A percentile compares a stretch with the other conserved stretches of the same genome.
Evolutionary conservation across 495 filamentous ascomycete species (phyloP).

Genomic region (Penicillium antarcticum): DNA sequence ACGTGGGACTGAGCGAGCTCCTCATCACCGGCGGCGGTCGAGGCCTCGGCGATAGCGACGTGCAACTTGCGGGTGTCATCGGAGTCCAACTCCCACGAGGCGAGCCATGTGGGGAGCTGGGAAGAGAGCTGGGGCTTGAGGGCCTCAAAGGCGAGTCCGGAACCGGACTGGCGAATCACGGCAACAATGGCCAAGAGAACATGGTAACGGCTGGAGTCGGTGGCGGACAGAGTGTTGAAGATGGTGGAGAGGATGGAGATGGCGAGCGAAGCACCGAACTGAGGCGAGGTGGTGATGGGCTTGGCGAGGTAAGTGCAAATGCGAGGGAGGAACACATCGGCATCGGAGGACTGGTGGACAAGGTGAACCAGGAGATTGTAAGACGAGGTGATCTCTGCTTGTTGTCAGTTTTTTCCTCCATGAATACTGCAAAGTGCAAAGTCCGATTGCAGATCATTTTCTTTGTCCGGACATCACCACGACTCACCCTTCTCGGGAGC

Average conservation of each 20-base stretch:
- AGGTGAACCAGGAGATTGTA: slow-evolving; percentile 97
- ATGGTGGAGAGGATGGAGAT: slow-evolving; percentile 87
- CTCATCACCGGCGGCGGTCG: slow-evolving; percentile 70
- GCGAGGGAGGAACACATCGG: slow-evolving; percentile 77
- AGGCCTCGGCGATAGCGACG: slow-evolving; percentile 72
- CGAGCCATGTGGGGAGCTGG: slow-evolving; percentile 73
- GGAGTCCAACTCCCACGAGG: slow-evolving; percentile 75
- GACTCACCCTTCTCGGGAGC: slow-evolving; percentile 80
- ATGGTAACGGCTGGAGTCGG: slow-evolving; percentile 78
- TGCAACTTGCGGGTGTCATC: slow-evolving; percentile 81
- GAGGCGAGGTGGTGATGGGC: slow-evolving; percentile 79
- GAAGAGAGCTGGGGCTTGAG: slow-evolving; percentile 75
- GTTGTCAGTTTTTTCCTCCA: slow-evolving; percentile 5
- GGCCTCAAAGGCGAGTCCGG: slow-evolving; percentile 70
- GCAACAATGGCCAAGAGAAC: slow-evolving; percentile 81
- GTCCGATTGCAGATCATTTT: slow-evolving; percentile 19
- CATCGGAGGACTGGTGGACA: slow-evolving; percentile 74
- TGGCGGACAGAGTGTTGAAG: slow-evolving; percentile 85
- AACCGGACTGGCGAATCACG: slow-evolving; percentile 68
- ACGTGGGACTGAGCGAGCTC: slow-evolving; percentile 80
- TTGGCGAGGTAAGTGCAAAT: slow-evolving; percentile 84
- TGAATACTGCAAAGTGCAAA: slow-evolving; percentile 8
- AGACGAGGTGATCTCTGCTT: slow-evolving; percentile 78
- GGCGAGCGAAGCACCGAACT: slow-evolving; percentile 78
- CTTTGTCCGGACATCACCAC: slow-evolving; percentile 3